Evolutionary conservation across 2,329 filamentous ascomycete species (phyloP).

Genomic region (Diplocarpon rosae): DNA sequence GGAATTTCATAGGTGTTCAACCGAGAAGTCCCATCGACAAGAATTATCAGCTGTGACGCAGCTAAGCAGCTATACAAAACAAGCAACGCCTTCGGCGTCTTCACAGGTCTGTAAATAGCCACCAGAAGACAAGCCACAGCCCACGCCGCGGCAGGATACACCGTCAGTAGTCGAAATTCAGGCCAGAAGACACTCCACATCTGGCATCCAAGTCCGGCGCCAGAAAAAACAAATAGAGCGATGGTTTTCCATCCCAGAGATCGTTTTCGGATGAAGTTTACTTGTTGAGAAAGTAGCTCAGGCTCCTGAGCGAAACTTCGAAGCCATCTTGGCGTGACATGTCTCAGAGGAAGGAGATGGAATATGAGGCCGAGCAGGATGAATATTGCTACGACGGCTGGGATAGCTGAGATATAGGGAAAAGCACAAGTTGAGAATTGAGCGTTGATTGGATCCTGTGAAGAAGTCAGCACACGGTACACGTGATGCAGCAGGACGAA

Average conservation of each 20-base stretch:
- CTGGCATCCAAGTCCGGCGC: slow-evolving; percentile 28
- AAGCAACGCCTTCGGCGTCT: slow-evolving; percentile 20
- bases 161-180: slow-evolving; percentile 31
- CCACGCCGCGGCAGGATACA: slow-evolving; percentile 19
- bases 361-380: slow-evolving; percentile 24
- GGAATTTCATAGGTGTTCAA: slow-evolving; percentile 8
- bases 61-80: slow-evolving; percentile 15
- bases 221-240: slow-evolving; percentile 30
- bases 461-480: background rate
- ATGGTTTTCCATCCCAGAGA: slow-evolving; percentile 25
- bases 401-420: slow-evolving; percentile 22
- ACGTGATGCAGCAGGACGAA: background rate
- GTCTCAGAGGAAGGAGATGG: slow-evolving; percentile 19
- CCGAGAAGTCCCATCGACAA: slow-evolving; percentile 25
- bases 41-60: slow-evolving; percentile 15
- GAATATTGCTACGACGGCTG: slow-evolving; percentile 21
- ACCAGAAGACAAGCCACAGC: slow-evolving; percentile 16
- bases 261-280: slow-evolving; percentile 20
- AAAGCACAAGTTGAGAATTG: slow-evolving; percentile 21
- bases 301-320: slow-evolving; percentile 39
- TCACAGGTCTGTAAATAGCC: slow-evolving; percentile 16
- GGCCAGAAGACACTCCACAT: slow-evolving; percentile 25
- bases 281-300: slow-evolving; percentile 25
- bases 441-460: slow-evolving; percentile 23
- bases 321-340: slow-evolving; percentile 36